phyloP scores from a whole-genome alignment of 768 basidiomycete species.

The Suillus variegatus region DNA sequence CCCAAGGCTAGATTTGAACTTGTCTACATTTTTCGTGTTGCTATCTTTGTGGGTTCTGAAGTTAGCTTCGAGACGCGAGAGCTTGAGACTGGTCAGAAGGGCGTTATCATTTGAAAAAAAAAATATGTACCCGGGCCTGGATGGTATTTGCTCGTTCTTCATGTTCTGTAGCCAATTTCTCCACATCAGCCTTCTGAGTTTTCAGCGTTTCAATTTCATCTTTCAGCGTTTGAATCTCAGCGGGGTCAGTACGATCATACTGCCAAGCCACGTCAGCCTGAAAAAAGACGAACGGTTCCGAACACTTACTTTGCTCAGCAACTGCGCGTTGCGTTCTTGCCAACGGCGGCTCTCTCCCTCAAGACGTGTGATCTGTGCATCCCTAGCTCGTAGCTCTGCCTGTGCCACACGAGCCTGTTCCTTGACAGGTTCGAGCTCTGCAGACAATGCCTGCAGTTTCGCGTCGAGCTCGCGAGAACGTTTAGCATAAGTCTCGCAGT shows the following conservation, averaged over 20 bases:
- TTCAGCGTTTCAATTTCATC: constrained; percentile 66
- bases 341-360: constrained; percentile 79
- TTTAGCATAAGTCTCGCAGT: constrained; percentile 70
- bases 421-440: constrained; percentile 73
- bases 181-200: constrained; percentile 38
- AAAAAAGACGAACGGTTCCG: background rate
- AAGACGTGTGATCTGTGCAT: constrained; percentile 64
- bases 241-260: constrained; percentile 90
- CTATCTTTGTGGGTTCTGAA: constrained; percentile 37
- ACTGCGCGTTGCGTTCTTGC: constrained; percentile 82
- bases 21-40: constrained; percentile 15
- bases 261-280: constrained; percentile 26
- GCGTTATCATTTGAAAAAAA: background rate
- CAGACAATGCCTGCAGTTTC: constrained; percentile 56
- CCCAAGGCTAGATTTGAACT: constrained; percentile 26
- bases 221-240: constrained; percentile 77
- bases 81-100: constrained; percentile 27
- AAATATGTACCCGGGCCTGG: constrained; percentile 30
- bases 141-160: constrained; percentile 31
- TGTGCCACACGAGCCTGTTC: constrained; percentile 65
- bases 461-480: constrained; percentile 66
- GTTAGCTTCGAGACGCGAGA: constrained; percentile 43
- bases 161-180: constrained; percentile 30
- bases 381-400: constrained; percentile 75
- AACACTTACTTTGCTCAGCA: constrained; percentile 70